These are phyloP conservation scores for Amylocarpus encephaloides DNA, from an alignment of 2,329 filamentous ascomycete genomes.

Conservation along the genomic window DNA sequence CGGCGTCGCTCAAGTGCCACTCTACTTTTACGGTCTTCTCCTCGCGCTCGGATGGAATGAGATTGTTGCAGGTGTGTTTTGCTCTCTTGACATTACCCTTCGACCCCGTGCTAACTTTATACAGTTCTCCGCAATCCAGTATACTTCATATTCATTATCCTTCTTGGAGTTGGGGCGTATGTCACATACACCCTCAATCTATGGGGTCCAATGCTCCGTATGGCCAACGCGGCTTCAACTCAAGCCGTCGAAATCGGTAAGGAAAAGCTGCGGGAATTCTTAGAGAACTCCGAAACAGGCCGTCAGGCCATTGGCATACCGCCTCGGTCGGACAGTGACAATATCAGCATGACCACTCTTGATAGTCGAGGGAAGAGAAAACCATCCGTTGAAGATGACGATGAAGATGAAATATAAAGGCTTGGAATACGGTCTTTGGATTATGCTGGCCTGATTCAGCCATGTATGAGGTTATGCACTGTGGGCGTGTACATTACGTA, in stretches of 20 bases:
- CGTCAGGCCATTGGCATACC: conserved; percentile 77
- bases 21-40: conserved; percentile 89
- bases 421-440: background rate
- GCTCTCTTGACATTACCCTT: background rate
- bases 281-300: conserved; percentile 80
- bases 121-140: conserved; percentile 87
- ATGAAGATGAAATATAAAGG: conserved; percentile 32
- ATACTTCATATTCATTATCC: conserved; percentile 82
- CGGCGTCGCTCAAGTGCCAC: conserved; percentile 84
- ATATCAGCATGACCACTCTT: conserved; percentile 53
- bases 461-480: too few species aligned
- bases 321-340: conserved; percentile 39
- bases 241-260: conserved; percentile 91
- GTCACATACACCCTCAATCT: conserved; percentile 91
- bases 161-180: conserved; percentile 72
- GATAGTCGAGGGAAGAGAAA: conserved; percentile 53
- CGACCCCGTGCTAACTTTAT: conserved; percentile 8
- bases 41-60: conserved; percentile 98
- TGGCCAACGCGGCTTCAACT: conserved; percentile 79
- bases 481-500: too few species aligned
- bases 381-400: conserved; percentile 38
- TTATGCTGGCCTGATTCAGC: background rate
- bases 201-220: conserved; percentile 91
- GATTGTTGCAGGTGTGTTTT: conserved; percentile 74
- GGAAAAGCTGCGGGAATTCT: conserved; percentile 81